Evolutionary conservation across 75 land plant genomes (phyloP).

Genomic region (Selaginella moellendorffii): DNA sequence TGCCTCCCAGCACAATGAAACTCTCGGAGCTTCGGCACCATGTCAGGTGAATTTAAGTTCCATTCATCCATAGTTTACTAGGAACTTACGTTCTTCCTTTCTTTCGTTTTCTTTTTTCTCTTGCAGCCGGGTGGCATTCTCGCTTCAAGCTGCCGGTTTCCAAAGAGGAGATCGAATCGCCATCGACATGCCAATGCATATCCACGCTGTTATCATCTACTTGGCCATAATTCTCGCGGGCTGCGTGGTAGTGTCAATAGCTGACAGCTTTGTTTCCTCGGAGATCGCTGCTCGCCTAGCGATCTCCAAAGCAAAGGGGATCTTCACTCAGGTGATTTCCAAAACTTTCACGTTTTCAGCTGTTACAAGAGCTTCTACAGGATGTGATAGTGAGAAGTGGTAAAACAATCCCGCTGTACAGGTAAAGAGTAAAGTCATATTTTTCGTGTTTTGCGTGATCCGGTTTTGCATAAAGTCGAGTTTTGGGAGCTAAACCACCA

Average conservation of each 20-base stretch:
- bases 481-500: conserved; percentile 68
- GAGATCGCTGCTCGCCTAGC: conserved; percentile 75
- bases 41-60: conserved; percentile 30
- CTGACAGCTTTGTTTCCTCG: conserved; percentile 79
- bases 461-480: conserved; percentile 40
- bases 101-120: conserved; percentile 1
- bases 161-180: conserved; percentile 80
- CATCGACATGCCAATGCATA: conserved; percentile 92
- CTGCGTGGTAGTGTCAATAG: conserved; percentile 82
- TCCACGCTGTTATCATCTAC: conserved; percentile 56
- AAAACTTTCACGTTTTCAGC: neutral
- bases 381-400: conserved; percentile 69
- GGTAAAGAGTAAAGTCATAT: conserved; percentile 15
- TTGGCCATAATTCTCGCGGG: conserved; percentile 84
- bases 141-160: conserved; percentile 46
- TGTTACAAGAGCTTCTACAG: conserved; percentile 18
- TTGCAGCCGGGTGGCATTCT: conserved; percentile 73
- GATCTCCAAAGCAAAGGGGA: conserved; percentile 74
- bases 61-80: neutral
- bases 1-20: conserved; percentile 36
- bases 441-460: neutral
- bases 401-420: conserved; percentile 59
- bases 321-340: conserved; percentile 72
- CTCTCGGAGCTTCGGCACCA: conserved; percentile 49
- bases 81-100: neutral